Base-by-base conservation (phyloP, 306 rosid species). In the Prunus padus region DNA sequence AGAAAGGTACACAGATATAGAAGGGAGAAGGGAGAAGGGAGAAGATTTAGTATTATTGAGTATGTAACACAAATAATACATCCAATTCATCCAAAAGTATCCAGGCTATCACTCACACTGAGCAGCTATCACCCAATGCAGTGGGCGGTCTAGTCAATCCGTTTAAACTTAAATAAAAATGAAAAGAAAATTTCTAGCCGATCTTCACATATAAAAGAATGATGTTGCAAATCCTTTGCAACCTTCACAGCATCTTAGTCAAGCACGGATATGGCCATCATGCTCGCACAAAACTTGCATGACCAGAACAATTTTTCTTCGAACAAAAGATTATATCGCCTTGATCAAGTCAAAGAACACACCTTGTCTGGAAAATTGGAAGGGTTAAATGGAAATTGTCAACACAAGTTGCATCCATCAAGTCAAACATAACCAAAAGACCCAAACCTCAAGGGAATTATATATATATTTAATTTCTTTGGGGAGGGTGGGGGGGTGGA, bases 321-420 rank as follows among this genome's bases (percentile, higher is more conserved):
- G 16, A 47, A 19, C 28, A 2, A 37, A 50, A 40, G 59, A 72
- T 67, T 31, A 42, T 22, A 63, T 67, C 22, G 44, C 55, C 69
- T 77, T 77, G 49, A 69, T 84, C 89, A 94, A 69, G 93, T 93
- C 78, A 82, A 65, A 66, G 96, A 94, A 80, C 98, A 94, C 60
- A 94, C 88, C 88, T 92, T 94, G 76, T 92, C 98, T 94, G 95
- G 66, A 82, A 82, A 84, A 63, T 59, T 23, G 37, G 23, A 31
- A 30, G 30, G 26, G 80, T 62, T 14, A 49, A 67, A 75, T 66
- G 79, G 63, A 46, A 69, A 60, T 46, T 25, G 78, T 74, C 33
- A 85, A 78, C 74, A 65, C 15, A 46, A 78, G 72, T 68, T 64
- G 42, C 74, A 65, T 28, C 45, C 20, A 33, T 12, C 31, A 52